phyloP scores from a whole-genome alignment of 2,329 filamentous ascomycete genomes.

The Colletotrichum sp. region DNA sequence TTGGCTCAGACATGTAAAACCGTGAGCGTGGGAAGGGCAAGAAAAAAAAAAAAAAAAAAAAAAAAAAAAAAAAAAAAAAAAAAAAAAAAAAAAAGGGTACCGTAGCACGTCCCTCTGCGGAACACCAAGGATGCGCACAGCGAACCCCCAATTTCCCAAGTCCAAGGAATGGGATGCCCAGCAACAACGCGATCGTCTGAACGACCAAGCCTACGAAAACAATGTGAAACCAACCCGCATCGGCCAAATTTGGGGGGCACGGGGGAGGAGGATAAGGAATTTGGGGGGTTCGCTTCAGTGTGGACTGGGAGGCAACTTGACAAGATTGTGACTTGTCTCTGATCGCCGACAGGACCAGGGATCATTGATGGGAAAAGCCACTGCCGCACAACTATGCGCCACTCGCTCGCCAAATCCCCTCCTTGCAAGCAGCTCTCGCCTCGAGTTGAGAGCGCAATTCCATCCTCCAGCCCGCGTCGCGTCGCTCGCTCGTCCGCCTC shows the following conservation, averaged over 20 bases:
- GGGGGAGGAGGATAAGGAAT: background rate
- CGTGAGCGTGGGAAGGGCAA: background rate
- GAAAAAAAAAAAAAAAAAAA: background rate
- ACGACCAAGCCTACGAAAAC: background rate
- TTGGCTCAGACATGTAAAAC: background rate
- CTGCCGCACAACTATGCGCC: background rate
- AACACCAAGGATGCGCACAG: background rate
- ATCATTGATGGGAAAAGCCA: background rate
- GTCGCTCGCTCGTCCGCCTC: background rate
- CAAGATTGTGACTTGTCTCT: constrained; percentile 20
- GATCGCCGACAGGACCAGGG: constrained; percentile 17
- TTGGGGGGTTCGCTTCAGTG: background rate
- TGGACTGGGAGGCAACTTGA: constrained; percentile 7
- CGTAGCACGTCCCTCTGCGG: background rate
- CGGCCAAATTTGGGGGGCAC: background rate
- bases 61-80: background rate
- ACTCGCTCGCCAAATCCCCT: background rate
- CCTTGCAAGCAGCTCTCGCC: background rate
- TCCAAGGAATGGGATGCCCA: constrained; percentile 5
- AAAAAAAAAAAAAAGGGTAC: background rate
- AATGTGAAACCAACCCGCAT: constrained; percentile 1
- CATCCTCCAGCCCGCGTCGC: background rate
- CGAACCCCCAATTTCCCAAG: constrained; percentile 8
- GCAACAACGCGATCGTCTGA: constrained; percentile 8
- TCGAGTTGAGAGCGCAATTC: background rate